Percentiles rank a stretch among this genome's conserved stretches.
Evolutionary conservation across 306 rosid species (phyloP).

Genomic region (Ormosia semicastrata): DNA sequence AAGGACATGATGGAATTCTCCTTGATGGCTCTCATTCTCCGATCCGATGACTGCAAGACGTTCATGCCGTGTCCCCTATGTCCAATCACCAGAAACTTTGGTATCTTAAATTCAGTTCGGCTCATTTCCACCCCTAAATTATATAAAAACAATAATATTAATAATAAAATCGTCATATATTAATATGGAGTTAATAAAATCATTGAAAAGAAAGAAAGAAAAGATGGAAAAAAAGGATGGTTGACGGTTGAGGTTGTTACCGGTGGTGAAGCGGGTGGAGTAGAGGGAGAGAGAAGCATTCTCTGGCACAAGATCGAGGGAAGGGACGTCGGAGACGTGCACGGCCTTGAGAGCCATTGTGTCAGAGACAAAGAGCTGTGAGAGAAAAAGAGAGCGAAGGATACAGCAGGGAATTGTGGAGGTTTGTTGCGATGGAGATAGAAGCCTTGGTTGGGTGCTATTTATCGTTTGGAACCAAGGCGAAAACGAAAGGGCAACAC

Average conservation of each 20-base stretch:
- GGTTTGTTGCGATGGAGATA: neutral
- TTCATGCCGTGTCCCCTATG: slow-evolving; percentile 89
- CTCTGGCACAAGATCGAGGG: slow-evolving; percentile 38
- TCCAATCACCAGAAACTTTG: slow-evolving; percentile 66
- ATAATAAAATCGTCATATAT: neutral
- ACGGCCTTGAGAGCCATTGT: slow-evolving; percentile 52
- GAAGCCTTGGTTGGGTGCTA: neutral
- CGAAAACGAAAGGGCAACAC: too few relatives aligned
- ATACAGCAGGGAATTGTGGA: neutral
- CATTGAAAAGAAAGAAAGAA: neutral
- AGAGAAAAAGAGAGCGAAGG: neutral
- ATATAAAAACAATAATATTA: neutral
- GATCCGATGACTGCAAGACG: slow-evolving; percentile 58
- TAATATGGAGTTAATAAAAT: neutral
- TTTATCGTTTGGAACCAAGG: neutral
- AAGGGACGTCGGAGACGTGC: slow-evolving; percentile 54
- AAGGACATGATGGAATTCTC: slow-evolving; percentile 77
- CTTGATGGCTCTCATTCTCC: slow-evolving; percentile 57
- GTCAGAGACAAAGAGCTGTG: neutral
- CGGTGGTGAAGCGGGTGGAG: slow-evolving; percentile 32
- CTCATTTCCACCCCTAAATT: slow-evolving; percentile 20
- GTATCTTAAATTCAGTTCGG: slow-evolving; percentile 12
- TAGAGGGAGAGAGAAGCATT: slow-evolving; percentile 30
- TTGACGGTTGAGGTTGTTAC: neutral
- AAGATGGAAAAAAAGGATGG: too few relatives aligned